These are phyloP conservation scores for Colletotrichum costaricense DNA, from an alignment of 2,329 filamentous ascomycete genomes.

Conservation along the genomic window DNA sequence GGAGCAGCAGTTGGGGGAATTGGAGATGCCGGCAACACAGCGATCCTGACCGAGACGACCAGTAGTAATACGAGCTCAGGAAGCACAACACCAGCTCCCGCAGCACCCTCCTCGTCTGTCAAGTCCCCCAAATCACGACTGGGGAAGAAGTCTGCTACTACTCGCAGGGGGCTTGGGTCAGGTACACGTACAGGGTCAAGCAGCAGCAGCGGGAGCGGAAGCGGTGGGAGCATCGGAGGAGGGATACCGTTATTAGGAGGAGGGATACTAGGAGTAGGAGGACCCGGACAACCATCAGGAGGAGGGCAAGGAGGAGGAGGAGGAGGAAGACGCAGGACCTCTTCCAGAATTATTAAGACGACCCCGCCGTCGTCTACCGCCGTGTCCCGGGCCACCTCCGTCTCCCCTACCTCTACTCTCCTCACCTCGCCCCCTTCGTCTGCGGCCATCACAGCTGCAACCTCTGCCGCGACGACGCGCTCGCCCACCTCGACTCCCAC, in stretches of 20 bases:
- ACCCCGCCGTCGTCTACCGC: conserved; percentile 31
- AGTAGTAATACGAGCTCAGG: conserved; percentile 9
- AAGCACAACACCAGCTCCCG: conserved; percentile 23
- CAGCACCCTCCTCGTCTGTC: background rate
- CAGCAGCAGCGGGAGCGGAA: background rate
- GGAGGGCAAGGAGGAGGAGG: background rate
- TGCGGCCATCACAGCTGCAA: conserved; percentile 10
- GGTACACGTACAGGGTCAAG: conserved; percentile 9
- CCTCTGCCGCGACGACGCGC: conserved; percentile 20
- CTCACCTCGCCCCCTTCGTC: conserved; percentile 12
- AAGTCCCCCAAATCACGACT: conserved; percentile 21
- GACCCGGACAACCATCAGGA: background rate
- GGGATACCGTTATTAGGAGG: background rate
- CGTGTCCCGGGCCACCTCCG: conserved; percentile 29
- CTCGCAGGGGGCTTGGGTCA: conserved; percentile 25
- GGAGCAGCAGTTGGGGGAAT: conserved; percentile 1
- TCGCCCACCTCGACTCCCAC: conserved; percentile 20
- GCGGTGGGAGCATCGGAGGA: conserved; percentile 1
- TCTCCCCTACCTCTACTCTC: conserved; percentile 19
- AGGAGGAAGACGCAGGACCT: conserved; percentile 24
- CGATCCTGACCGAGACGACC: conserved; percentile 22
- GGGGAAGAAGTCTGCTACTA: conserved; percentile 25
- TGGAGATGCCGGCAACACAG: conserved; percentile 31
- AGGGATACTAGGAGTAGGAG: background rate
- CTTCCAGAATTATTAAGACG: conserved; percentile 34